phyloP scores from a whole-genome alignment of 2,329 filamentous ascomycete species.

The Pezicula carpinea region DNA sequence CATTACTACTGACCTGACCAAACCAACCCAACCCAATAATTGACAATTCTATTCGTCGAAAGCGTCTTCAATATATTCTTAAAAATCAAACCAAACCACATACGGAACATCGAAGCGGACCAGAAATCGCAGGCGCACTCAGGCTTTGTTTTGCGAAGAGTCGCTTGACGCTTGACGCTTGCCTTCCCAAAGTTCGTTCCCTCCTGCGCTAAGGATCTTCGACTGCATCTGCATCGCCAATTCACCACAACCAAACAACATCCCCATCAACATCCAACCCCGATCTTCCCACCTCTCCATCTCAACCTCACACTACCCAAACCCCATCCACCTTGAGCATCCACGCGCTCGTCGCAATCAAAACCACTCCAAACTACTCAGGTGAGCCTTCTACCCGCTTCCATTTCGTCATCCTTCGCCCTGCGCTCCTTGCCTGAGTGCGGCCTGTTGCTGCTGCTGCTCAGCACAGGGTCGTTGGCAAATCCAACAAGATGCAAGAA shows the following conservation, averaged over 20 bases:
- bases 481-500: not conserved
- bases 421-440: constrained; percentile 10
- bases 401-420: constrained; percentile 24
- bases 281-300: constrained; percentile 1
- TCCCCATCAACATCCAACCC: constrained; percentile 4
- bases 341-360: constrained; percentile 4
- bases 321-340: constrained; percentile 6
- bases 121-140: constrained; percentile 17
- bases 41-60: too few relatives aligned
- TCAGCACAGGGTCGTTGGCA: constrained; percentile 4
- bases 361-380: constrained; percentile 7
- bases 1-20: too few relatives aligned
- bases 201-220: constrained; percentile 1
- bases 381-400: constrained; percentile 21
- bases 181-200: constrained; percentile 2
- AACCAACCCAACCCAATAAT: too few relatives aligned
- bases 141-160: constrained; percentile 1
- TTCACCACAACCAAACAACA: constrained; percentile 1
- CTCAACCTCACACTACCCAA: constrained; percentile 7
- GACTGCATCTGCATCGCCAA: not conserved
- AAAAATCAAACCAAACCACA: not conserved
- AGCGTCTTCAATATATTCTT: too few relatives aligned
- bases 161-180: constrained; percentile 2
- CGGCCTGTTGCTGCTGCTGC: constrained; percentile 8
- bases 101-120: not conserved